Percentiles rank a stretch among this genome's conserved stretches.
Evolutionary conservation across 495 filamentous ascomycete genomes (phyloP).

Genomic region (Lepidopterella palustris): DNA sequence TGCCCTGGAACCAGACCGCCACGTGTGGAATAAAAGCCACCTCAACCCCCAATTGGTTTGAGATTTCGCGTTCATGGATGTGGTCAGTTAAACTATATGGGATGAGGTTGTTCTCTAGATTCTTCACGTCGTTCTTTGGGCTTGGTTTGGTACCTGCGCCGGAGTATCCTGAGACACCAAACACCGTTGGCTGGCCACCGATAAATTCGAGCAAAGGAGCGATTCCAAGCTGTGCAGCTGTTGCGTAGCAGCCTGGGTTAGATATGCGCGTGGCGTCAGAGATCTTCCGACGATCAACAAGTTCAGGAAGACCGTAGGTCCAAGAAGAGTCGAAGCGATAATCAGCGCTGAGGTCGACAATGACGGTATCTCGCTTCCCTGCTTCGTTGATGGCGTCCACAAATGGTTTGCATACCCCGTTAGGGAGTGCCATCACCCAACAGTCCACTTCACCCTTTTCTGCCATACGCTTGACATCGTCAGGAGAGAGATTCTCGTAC

Average conservation of each 20-base stretch:
- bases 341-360: slow-evolving; percentile 91
- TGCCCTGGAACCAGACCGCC: slow-evolving; percentile 95
- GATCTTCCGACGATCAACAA: slow-evolving; percentile 70
- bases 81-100: slow-evolving; percentile 92
- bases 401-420: slow-evolving; percentile 94
- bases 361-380: slow-evolving; percentile 64
- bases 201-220: slow-evolving; percentile 74
- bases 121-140: slow-evolving; percentile 90
- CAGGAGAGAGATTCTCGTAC: slow-evolving; percentile 85
- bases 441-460: slow-evolving; percentile 89
- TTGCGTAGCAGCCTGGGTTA: slow-evolving; percentile 96
- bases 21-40: slow-evolving; percentile 94
- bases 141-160: slow-evolving; percentile 94
- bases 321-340: slow-evolving; percentile 86
- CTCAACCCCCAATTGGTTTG: slow-evolving; percentile 63
- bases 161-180: slow-evolving; percentile 93
- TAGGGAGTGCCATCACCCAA: slow-evolving; percentile 97
- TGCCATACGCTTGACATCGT: slow-evolving; percentile 88
- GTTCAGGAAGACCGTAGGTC: slow-evolving; percentile 93
- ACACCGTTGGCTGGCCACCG: slow-evolving; percentile 74
- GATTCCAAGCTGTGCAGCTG: slow-evolving; percentile 89
- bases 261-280: slow-evolving; percentile 78
- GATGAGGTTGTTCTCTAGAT: slow-evolving; percentile 82
- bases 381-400: slow-evolving; percentile 83
- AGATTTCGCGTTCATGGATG: slow-evolving; percentile 93